Evolutionary conservation across 305 asterid species (phyloP).

Genomic region (Solanum hybrid): DNA sequence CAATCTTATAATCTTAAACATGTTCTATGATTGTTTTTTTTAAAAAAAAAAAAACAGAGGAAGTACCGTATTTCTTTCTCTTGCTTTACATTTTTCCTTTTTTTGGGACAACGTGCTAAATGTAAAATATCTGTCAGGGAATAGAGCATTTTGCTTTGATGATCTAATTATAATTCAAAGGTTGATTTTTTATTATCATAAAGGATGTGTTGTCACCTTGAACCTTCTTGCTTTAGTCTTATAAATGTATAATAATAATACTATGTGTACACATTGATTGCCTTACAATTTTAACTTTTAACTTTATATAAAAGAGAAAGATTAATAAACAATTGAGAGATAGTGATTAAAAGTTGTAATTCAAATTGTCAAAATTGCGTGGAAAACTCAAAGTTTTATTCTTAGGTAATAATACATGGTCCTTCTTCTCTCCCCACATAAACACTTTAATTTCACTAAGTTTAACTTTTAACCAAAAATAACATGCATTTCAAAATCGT

Average conservation of each 20-base stretch:
- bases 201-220: background rate
- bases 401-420: background rate
- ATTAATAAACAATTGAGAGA: background rate
- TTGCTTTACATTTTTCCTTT: background rate
- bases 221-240: background rate
- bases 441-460: background rate
- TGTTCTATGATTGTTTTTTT: too few species aligned
- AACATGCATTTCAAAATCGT: background rate
- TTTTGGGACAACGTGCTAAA: background rate
- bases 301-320: background rate
- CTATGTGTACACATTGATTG: background rate
- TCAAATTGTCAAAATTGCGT: background rate
- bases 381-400: background rate
- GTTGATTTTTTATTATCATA: background rate
- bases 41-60: too few species aligned
- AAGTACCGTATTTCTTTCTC: background rate
- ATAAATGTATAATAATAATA: background rate
- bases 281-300: background rate
- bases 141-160: background rate
- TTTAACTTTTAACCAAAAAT: background rate
- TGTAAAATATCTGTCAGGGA: background rate
- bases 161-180: background rate
- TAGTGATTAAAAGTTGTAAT: background rate
- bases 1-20: too few species aligned
- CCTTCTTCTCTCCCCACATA: background rate